phyloP scores from a whole-genome alignment of 2,329 filamentous ascomycete species.

The Diplodia seriata region DNA sequence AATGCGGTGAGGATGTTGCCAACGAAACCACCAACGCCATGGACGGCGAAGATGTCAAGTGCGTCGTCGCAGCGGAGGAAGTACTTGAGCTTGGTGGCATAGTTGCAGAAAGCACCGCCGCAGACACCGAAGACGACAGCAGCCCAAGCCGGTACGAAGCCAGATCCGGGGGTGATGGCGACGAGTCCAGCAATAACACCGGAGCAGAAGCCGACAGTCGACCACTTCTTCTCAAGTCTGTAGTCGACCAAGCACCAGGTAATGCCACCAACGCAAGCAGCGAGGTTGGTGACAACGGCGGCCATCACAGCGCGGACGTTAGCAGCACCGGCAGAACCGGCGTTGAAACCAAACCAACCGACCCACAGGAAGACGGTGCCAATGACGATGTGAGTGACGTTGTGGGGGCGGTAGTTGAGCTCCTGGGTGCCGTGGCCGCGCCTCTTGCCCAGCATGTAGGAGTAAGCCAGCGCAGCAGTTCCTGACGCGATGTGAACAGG shows the following conservation, averaged over 20 bases:
- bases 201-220: constrained; percentile 90
- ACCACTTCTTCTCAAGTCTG: constrained; percentile 88
- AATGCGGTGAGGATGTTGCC: constrained; percentile 81
- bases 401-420: constrained; percentile 90
- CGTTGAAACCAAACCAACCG: constrained; percentile 95
- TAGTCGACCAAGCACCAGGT: constrained; percentile 92
- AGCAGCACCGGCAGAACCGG: constrained; percentile 79
- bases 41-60: constrained; percentile 86
- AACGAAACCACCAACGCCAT: constrained; percentile 77
- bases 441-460: constrained; percentile 87
- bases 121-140: constrained; percentile 79
- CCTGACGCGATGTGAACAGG: constrained; percentile 90
- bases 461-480: constrained; percentile 84
- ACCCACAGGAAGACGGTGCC: constrained; percentile 95
- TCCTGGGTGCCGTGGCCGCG: constrained; percentile 85
- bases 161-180: constrained; percentile 86
- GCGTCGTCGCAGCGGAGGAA: constrained; percentile 81
- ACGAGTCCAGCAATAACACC: constrained; percentile 88
- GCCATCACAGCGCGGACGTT: constrained; percentile 89
- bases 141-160: constrained; percentile 84
- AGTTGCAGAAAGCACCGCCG: constrained; percentile 81
- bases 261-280: constrained; percentile 82
- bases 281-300: constrained; percentile 82
- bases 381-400: constrained; percentile 89
- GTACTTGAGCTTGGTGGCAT: constrained; percentile 91